A percentile compares a stretch with the other conserved stretches of the same genome.
Evolutionary conservation across 2,329 filamentous ascomycete genomes (phyloP).

Genomic region (Fusarium austroafricanum): DNA sequence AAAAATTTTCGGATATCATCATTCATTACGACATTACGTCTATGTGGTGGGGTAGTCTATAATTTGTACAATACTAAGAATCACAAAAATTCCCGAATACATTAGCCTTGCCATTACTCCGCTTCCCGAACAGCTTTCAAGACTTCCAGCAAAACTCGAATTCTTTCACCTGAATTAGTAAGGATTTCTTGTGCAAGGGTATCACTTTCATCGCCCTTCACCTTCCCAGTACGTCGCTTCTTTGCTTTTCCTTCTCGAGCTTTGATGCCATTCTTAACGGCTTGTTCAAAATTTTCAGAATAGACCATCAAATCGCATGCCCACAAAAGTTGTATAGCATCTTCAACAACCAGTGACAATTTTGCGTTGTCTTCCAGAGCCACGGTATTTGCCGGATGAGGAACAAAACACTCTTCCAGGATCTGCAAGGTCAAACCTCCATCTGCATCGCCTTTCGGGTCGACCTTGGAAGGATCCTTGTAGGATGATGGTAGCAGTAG

Average conservation of each 20-base stretch:
- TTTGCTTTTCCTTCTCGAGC: conserved; percentile 62
- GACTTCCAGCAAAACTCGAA: conserved; percentile 55
- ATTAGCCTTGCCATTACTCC: conserved; percentile 27
- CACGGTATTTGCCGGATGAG: conserved; percentile 71
- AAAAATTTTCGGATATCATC: conserved; percentile 28
- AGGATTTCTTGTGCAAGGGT: conserved; percentile 57
- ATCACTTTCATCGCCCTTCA: conserved; percentile 53
- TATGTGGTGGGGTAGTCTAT: conserved; percentile 40
- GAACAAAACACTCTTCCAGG: conserved; percentile 71
- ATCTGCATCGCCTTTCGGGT: conserved; percentile 50
- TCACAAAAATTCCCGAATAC: background rate
- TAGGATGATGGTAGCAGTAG: conserved; percentile 57
- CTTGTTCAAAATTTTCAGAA: conserved; percentile 52
- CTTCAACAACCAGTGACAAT: conserved; percentile 76
- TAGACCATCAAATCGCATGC: conserved; percentile 50
- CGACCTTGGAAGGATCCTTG: conserved; percentile 56
- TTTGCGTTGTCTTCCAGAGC: conserved; percentile 77
- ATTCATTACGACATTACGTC: conserved; percentile 41
- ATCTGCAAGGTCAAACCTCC: conserved; percentile 59
- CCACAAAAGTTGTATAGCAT: conserved; percentile 67
- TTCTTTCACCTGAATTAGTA: conserved; percentile 57
- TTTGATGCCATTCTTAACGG: conserved; percentile 59
- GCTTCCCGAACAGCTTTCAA: conserved; percentile 43
- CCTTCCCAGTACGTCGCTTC: conserved; percentile 53
- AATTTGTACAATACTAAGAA: conserved; percentile 35